A percentile compares a stretch with the other conserved stretches of the same genome.
Conservation (phyloP, 1,139 yeast species). For the Sporopachydermia cereana region DNA sequence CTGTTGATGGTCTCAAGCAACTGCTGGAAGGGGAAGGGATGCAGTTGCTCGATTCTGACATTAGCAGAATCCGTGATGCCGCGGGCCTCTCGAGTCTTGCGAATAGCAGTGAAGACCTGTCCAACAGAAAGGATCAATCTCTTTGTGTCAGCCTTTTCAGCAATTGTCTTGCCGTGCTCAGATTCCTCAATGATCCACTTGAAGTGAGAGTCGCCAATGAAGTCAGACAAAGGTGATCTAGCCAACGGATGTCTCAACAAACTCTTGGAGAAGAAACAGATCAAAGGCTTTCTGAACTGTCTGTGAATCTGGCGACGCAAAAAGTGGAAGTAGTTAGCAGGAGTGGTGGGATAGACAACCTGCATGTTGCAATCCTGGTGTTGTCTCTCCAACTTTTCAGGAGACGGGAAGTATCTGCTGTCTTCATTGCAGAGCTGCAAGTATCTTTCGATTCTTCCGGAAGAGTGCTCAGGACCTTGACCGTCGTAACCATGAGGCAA, state of each 20-base stretch:
- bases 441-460: conserved; percentile 96
- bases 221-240: conserved; percentile 70
- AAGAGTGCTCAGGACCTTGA: conserved; percentile 99
- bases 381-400: conserved; percentile 85
- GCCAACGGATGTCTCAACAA: conserved; percentile 97
- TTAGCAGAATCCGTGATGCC: conserved; percentile 79
- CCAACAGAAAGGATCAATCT: conserved; percentile 80
- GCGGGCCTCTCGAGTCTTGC: conserved; percentile 72
- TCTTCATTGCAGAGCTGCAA: conserved; percentile 94
- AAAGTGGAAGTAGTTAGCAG: conserved; percentile 92
- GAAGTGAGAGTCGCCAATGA: conserved; percentile 87
- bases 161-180: conserved; percentile 68
- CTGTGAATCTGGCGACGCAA: conserved; percentile 99
- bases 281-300: conserved; percentile 95
- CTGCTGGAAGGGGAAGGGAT: conserved; percentile 98
- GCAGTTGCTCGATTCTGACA: conserved; percentile 84
- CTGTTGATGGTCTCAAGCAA: conserved; percentile 71
- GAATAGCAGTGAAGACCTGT: conserved; percentile 89
- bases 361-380: conserved; percentile 99
- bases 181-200: conserved; percentile 92
- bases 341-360: conserved; percentile 96
- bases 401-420: conserved; percentile 84
- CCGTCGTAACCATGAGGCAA: conserved; percentile 99
- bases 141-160: conserved; percentile 73
- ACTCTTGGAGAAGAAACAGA: conserved; percentile 82